phyloP scores from a whole-genome alignment of 2,329 filamentous ascomycete species.

The Stemphylium beticola region DNA sequence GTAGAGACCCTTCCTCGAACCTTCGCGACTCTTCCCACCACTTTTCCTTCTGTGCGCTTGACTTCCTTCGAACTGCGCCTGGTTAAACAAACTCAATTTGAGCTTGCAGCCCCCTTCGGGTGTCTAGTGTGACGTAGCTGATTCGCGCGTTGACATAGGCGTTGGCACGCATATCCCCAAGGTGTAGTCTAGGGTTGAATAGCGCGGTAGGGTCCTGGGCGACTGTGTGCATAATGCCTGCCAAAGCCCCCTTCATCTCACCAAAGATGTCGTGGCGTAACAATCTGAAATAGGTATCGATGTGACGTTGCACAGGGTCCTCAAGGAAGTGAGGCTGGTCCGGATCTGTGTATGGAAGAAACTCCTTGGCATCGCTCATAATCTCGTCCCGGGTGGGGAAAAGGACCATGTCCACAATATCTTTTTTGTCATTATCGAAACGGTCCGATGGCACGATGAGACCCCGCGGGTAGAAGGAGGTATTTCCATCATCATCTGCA shows the following conservation, averaged over 20 bases:
- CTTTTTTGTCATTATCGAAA: slow-evolving; percentile 43
- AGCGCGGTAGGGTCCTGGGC: slow-evolving; percentile 5
- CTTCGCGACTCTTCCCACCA: slow-evolving; percentile 42
- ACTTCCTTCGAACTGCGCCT: slow-evolving; percentile 14
- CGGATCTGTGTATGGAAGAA: slow-evolving; percentile 38
- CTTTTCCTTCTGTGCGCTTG: slow-evolving; percentile 10
- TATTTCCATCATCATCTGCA: background rate
- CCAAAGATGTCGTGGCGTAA: slow-evolving; percentile 44
- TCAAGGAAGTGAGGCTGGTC: slow-evolving; percentile 37
- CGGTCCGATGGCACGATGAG: slow-evolving; percentile 28
- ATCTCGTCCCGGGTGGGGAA: slow-evolving; percentile 44
- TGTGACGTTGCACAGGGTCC: slow-evolving; percentile 31
- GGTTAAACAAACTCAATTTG: slow-evolving; percentile 34
- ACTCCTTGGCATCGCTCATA: slow-evolving; percentile 48
- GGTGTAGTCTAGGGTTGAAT: slow-evolving; percentile 12
- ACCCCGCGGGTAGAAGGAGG: slow-evolving; percentile 33
- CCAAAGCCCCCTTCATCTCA: slow-evolving; percentile 34
- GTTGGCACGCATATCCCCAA: slow-evolving; percentile 30
- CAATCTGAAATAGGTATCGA: slow-evolving; percentile 45
- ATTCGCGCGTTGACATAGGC: slow-evolving; percentile 28
- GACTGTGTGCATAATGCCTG: slow-evolving; percentile 23
- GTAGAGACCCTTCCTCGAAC: slow-evolving; percentile 31
- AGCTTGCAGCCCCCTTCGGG: slow-evolving; percentile 24
- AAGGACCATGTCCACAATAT: slow-evolving; percentile 40
- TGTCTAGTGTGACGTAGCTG: slow-evolving; percentile 23